Base-by-base conservation (phyloP, 441 rosid species). In the Geranium incanum region DNA sequence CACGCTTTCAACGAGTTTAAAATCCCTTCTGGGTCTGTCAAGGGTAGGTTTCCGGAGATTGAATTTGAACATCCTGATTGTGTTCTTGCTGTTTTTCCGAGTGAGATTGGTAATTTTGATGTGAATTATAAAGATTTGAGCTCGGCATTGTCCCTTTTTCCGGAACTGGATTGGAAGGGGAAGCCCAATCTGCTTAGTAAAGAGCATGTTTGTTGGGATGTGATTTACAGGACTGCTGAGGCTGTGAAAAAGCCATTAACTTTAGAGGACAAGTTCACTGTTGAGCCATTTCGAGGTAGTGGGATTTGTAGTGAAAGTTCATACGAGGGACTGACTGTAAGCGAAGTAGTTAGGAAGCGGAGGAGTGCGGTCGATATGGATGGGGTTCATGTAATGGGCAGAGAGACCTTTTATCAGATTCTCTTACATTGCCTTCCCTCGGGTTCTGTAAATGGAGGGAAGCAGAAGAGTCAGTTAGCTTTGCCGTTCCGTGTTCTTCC, bases 341-440 rank as follows among this genome's bases (percentile, higher is more conserved):
- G 89, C 66, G 83, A 90, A 79, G 83, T 88, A 68, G 86, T 88
- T 4, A 87, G 96, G 89, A 87, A 81, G 80, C 84, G 97, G 21
- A 87, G 97, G 81, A 92, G 97, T 18, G 97, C 97, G 0, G 89
- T 87, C 71, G 91, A 92, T 70, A 88, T 92, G 97, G 97, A 92
- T 77, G 85, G 84, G 71, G 83, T 84, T 67, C 85, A 89, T 43
- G 71, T 59, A 67, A 90, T 92, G 43, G 85, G 88, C 70, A 84
- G 83, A 66, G 85, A 85, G 0, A 70, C 79, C 28, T 92, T 92
- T 81, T 92, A 85, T 81, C 97, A 92, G 84, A 85, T 89, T 19
- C 33, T 92, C 82, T 75, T 92, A 75, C 97, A 87, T 64, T 92
- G 91, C 76, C 88, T 92, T 78, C 97, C 96, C 74, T 86, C 94